Evolutionary conservation across 352 stramenopile genomes (phyloP), one percentile per base, ranked within the genome.

Genomic region (Plasmopara muralis): DNA sequence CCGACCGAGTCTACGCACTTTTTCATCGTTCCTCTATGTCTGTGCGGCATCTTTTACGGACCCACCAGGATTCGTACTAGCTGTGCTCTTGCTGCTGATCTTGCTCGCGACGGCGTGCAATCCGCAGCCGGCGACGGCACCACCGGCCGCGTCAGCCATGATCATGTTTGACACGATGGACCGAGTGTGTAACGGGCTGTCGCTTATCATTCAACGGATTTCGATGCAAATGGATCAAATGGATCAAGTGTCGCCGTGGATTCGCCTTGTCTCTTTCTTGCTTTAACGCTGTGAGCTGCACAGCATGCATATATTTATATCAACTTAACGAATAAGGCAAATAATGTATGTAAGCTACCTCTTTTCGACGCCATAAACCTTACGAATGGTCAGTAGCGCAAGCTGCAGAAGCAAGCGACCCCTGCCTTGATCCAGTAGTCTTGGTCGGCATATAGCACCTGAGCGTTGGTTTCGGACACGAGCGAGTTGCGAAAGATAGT

Each of bases 401-500:
- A 74, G 25, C 87, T 96, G 49, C 90, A 82, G 58, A 98, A 98
- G 54, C 83, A 91, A 16, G 93, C 95, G 0, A 98, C 95, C 31
- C 95, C 95, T 7, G 89, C 95, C 47, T 97, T 97, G 60, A 98
- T 97, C 87, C 90, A 98, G 56, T 95, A 93, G 57, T 96, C 86
- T 62, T 97, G 86, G 62, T 98, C 93, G 0, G 82, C 82, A 43
- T 93, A 87, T 8, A 89, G 75, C 53, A 93, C 94, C 43, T 90
- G 84, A 9, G 90, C 63, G 57, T 97, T 97, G 37, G 89, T 97
- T 66, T 97, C 89, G 0, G 89, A 97, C 28, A 97, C 87, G 30
- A 97, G 75, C 42, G 74, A 89, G 45, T 88, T 94, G 35, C 88
- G 83, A 66, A 70, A 89, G 71, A 80, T 85, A 38, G 66, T 93